These are phyloP conservation scores for Nitzschia inconspicua DNA, from an alignment of 108 stramenopile genomes.

Conservation along the genomic window DNA sequence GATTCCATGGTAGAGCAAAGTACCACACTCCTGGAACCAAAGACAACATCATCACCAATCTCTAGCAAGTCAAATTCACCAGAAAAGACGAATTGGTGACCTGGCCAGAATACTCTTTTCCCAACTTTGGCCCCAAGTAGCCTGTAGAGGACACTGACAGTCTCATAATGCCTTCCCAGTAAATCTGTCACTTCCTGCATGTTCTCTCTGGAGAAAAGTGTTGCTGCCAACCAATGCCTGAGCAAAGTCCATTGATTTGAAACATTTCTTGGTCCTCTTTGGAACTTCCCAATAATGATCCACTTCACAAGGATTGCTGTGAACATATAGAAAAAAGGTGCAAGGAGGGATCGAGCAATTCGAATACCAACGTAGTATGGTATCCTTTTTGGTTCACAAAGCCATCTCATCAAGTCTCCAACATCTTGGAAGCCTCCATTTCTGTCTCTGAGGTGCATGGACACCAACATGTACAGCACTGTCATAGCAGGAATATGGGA, in stretches of 20 bases:
- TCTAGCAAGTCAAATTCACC: conserved; percentile 65
- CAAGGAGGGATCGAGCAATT: conserved; percentile 29
- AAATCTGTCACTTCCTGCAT: conserved; percentile 45
- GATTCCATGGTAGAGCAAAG: conserved; percentile 25
- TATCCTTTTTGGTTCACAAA: conserved; percentile 47
- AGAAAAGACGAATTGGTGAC: conserved; percentile 37
- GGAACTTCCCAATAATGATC: conserved; percentile 52
- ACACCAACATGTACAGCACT: conserved; percentile 35
- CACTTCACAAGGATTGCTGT: conserved; percentile 50
- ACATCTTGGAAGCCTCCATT: conserved; percentile 26
- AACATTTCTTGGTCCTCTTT: conserved; percentile 40
- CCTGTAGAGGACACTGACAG: conserved; percentile 44
- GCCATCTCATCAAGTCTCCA: conserved; percentile 48
- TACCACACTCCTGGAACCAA: conserved; percentile 55
- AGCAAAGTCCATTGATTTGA: conserved; percentile 36
- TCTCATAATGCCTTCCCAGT: conserved; percentile 57
- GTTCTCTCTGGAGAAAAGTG: conserved; percentile 36
- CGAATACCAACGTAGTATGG: conserved; percentile 56
- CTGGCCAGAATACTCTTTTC: conserved; percentile 65
- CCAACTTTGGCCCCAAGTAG: conserved; percentile 64
- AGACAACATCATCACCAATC: conserved; percentile 68
- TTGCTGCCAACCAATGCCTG: conserved; percentile 40
- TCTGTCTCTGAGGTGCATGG: conserved; percentile 13
- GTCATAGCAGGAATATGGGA: conserved; percentile 44
- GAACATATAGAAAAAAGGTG: conserved; percentile 45